phyloP scores from a whole-genome alignment of 1,139 yeast species.

The Protomyces pachydermus region DNA sequence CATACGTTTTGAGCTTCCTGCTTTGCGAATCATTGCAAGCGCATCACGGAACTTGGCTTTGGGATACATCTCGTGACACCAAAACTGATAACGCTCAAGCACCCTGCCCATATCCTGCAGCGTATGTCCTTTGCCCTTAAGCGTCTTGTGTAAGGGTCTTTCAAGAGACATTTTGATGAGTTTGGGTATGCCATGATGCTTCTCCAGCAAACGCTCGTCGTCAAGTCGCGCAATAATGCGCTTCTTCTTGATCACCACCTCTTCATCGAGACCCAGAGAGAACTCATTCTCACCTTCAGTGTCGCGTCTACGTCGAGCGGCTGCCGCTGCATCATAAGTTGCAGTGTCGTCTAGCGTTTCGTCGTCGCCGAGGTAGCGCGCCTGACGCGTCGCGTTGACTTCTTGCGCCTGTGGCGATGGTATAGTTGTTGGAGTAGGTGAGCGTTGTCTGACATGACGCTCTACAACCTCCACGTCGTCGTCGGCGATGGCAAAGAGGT shows the following conservation, averaged over 20 bases:
- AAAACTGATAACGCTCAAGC: constrained; percentile 65
- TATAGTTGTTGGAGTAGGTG: not conserved
- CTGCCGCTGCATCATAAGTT: not conserved
- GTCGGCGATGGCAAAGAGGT: constrained; percentile 12
- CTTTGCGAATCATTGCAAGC: constrained; percentile 37
- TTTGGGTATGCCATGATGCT: constrained; percentile 39
- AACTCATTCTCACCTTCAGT: not conserved
- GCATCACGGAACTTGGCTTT: constrained; percentile 70
- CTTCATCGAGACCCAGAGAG: constrained; percentile 42
- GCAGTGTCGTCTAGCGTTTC: not conserved
- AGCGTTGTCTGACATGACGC: not conserved
- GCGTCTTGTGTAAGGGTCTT: not conserved
- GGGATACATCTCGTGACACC: constrained; percentile 81
- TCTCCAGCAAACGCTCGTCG: constrained; percentile 38
- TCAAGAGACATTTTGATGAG: constrained; percentile 35
- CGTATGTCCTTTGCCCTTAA: constrained; percentile 42
- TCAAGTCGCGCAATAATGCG: constrained; percentile 40
- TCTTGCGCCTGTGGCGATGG: not conserved
- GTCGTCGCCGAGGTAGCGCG: constrained; percentile 1
- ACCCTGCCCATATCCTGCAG: constrained; percentile 48
- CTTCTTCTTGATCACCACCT: constrained; percentile 36
- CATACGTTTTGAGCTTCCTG: constrained; percentile 38
- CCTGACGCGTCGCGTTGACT: not conserved
- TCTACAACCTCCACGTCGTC: constrained; percentile 12
- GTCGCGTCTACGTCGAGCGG: not conserved